Conservation (phyloP, 2,329 filamentous ascomycete genomes). For the Fusarium ramigenum region DNA sequence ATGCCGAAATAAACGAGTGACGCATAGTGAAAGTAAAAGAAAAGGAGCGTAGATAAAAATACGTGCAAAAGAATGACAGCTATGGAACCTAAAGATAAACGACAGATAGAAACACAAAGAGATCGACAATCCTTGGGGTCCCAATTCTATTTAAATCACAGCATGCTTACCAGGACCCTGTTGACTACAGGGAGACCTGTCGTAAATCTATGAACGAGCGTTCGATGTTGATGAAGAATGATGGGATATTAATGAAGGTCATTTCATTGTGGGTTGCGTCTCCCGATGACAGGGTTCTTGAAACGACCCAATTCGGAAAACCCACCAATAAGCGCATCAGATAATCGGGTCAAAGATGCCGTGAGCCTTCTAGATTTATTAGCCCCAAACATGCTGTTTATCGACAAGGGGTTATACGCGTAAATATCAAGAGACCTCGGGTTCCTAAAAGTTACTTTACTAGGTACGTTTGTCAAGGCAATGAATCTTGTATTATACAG, state of each 20-base stretch:
- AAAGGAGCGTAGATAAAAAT: background rate
- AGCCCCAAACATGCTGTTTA: background rate
- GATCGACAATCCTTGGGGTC: background rate
- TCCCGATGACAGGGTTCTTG: background rate
- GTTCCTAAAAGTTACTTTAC: background rate
- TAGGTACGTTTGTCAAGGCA: rapidly evolving
- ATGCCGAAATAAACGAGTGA: constrained; percentile 22
- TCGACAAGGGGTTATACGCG: background rate
- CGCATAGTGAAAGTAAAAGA: background rate
- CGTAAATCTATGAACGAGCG: rapidly evolving
- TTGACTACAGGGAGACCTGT: rapidly evolving
- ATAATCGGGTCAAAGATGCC: background rate
- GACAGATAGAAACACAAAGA: background rate
- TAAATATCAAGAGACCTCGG: background rate
- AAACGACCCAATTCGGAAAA: background rate
- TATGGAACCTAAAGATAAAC: background rate
- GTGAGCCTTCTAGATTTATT: background rate
- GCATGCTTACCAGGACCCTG: no score
- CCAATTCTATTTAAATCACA: no score
- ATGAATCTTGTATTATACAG: background rate
- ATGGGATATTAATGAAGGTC: background rate
- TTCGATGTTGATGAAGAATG: background rate
- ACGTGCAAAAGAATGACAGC: background rate
- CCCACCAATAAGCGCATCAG: background rate
- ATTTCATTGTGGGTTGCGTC: background rate